Evolutionary conservation across 768 basidiomycete genomes (phyloP), one percentile per base, ranked within the genome.

Genomic region (Tulasnella sp.): DNA sequence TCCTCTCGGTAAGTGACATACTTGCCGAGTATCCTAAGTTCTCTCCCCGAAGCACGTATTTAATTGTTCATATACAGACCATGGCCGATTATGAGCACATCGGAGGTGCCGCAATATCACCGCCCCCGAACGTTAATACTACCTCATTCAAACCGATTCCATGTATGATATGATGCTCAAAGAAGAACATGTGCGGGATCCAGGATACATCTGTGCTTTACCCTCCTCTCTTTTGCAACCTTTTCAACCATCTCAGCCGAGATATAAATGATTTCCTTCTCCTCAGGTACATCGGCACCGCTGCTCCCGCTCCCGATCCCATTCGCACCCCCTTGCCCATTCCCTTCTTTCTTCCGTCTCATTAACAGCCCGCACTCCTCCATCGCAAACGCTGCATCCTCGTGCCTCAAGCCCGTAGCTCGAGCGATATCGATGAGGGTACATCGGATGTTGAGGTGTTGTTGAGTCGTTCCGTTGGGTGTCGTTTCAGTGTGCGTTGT

Each of bases 381-480:
- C 81, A 99, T 84, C 2, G 96, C 94, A 84, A 94, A 96, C 0
- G 94, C 92, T 0, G 91, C 90, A 83, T 99, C 97, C 77, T 98
- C 94, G 0, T 91, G 83, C 0, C 93, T 89, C 75, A 99, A 85
- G 83, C 93, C 91, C 70, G 94, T 94, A 39, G 91, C 93, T 23
- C 87, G 86, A 1, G 95, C 91, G 77, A 98, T 89, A 46, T 93
- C 91, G 11, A 85, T 86, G n/a, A 98, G 87, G 26, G 91, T 91
- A 83, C 92, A 94, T 29, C 85, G 85, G 37, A 93, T 87, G 57
- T 88, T 86, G 77, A 92, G 87, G 80, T 95, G 91, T 7, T 90
- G 90, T 46, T 88, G 89, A 6, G 91, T 91, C 79, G 91, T 89
- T 10, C 93, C 93, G 79, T 93, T 91, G 4, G 86, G 83, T 73